Percentiles rank a stretch among this genome's conserved stretches.
These are phyloP conservation scores for Geotrichum siamense DNA, from an alignment of 1,139 yeast genomes.

Conservation along the genomic window DNA sequence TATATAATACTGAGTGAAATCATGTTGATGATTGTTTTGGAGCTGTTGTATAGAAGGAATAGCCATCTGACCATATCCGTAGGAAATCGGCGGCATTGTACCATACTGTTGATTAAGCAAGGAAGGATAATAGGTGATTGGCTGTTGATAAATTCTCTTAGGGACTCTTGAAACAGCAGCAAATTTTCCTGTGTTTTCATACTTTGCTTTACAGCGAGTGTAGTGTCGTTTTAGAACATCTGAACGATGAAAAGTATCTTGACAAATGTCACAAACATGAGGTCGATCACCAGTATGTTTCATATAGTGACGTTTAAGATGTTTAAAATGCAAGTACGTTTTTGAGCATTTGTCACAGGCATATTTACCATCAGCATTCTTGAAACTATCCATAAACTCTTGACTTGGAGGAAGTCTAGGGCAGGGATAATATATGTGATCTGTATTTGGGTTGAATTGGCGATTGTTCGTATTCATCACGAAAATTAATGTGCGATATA, in stretches of 20 bases:
- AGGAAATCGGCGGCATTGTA: background rate
- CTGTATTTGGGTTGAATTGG: background rate
- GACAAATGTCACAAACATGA: constrained; percentile 18
- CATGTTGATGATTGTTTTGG: background rate
- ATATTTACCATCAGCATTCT: constrained; percentile 22
- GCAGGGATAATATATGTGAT: too few relatives aligned
- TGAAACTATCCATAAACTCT: constrained; percentile 18
- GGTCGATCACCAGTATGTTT: constrained; percentile 20
- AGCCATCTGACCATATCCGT: background rate
- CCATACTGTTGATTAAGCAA: background rate
- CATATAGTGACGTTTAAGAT: constrained; percentile 19
- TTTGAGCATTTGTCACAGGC: constrained; percentile 21
- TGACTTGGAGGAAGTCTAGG: constrained; percentile 8
- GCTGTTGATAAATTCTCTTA: constrained; percentile 17
- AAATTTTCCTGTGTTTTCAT: constrained; percentile 21
- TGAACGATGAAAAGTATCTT: constrained; percentile 19
- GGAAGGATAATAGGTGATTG: background rate
- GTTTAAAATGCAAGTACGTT: constrained; percentile 19
- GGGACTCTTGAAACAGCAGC: constrained; percentile 24
- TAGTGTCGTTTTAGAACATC: constrained; percentile 20
- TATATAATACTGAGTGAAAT: background rate
- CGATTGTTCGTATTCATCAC: background rate
- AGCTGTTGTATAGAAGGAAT: background rate
- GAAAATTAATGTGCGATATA: background rate
- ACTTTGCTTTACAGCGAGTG: constrained; percentile 23